These are phyloP conservation scores for Acanthamoeba rhysodes DNA, from an alignment of 208 protist species.

Conservation along the genomic window DNA sequence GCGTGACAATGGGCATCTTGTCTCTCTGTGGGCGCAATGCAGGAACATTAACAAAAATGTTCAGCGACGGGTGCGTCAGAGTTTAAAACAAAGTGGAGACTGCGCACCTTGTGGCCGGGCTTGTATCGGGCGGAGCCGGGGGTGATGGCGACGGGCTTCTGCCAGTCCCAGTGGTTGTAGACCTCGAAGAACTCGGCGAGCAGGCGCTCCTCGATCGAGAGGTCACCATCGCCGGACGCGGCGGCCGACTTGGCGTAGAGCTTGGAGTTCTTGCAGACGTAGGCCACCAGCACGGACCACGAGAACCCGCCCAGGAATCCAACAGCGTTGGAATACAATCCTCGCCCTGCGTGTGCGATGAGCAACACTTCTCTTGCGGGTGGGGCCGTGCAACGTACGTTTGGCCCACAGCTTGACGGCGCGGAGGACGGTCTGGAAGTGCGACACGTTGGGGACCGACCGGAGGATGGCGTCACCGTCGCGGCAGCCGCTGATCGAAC, in stretches of 20 bases:
- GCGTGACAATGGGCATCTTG: slow-evolving; percentile 45
- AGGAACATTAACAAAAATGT: background rate
- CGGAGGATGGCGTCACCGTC: slow-evolving; percentile 24
- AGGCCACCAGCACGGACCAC: slow-evolving; percentile 64
- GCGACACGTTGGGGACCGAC: slow-evolving; percentile 1
- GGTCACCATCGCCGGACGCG: background rate
- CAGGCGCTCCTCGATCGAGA: slow-evolving; percentile 42
- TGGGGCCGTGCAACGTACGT: background rate
- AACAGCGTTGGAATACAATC: slow-evolving; percentile 14
- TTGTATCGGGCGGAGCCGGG: slow-evolving; percentile 2
- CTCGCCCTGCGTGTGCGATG: background rate
- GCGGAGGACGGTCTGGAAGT: slow-evolving; percentile 53
- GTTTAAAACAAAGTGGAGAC: background rate
- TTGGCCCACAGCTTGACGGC: slow-evolving; percentile 68
- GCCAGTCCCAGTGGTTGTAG: slow-evolving; percentile 61
- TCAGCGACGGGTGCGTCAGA: background rate
- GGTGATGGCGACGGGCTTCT: slow-evolving; percentile 43
- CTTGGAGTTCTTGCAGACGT: slow-evolving; percentile 35
- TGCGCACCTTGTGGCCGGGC: background rate
- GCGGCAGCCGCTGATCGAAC: slow-evolving; percentile 36
- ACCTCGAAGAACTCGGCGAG: slow-evolving; percentile 60
- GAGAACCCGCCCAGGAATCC: slow-evolving; percentile 66
- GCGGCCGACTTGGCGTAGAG: background rate
- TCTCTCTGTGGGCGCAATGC: background rate
- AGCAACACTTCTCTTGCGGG: background rate